Evolutionary conservation across 2,329 filamentous ascomycete genomes (phyloP), one percentile per base, ranked within the genome.

Genomic region (Fusarium sp.): DNA sequence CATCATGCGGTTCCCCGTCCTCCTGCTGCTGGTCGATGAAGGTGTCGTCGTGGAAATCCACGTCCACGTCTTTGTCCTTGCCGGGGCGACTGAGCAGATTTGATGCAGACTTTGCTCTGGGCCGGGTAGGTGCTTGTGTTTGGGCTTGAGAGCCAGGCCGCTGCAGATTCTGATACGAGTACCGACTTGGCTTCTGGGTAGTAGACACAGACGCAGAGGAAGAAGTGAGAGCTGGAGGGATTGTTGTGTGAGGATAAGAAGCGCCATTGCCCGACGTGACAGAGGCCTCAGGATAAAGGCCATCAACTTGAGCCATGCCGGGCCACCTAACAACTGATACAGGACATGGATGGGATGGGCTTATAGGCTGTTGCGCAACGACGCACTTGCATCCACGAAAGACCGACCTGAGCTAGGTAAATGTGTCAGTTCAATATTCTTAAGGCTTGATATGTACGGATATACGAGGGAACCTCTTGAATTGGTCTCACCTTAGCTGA

Each of bases 331-430:
- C 31, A 69, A 60, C 61, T 54, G 55, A 61, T 59, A 69, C 62
- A 60, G 46, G 29, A 48, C 53, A 56, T 48, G 24, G 31, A 54
- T 46, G 21, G 28, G 26, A 29, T 35, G 42, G 41, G 42, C 54
- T 48, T 53, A 63, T 68, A 42, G 41, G 55, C 58, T 64, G 41
- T 69, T 70, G 72, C 50, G 43, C 46, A 65, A 64, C 60, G 60
- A 70, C 60, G 56, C 63, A 64, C 71, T 74, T 62, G 59, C 64
- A 70, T 73, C 66, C 66, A 72, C 73, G 52, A 70, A 69, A 61
- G 58, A 64, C 57, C 43, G 67, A 65, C 66, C 65, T 66, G 63
- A 60, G 67, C 67, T 47, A 73, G 61, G 16, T 35, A 43, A 24
- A 48, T 49, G 58, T 48, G 38, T 63, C 35, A 63, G 52, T 38